These are phyloP conservation scores for Flaveria linearis DNA, from an alignment of 129 eudicot species.

Conservation along the genomic window DNA sequence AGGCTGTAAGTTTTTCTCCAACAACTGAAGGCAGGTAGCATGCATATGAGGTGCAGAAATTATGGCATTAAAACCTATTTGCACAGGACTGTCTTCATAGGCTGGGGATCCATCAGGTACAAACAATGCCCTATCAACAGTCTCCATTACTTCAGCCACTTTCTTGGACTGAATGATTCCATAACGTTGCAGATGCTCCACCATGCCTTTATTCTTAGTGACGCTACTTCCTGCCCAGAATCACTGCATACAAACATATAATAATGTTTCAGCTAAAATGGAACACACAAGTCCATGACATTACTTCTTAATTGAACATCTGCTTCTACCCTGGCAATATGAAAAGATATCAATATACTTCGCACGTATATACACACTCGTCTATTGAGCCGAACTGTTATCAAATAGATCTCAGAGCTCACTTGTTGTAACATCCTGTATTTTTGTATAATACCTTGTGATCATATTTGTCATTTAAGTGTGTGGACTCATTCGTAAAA, in stretches of 20 bases:
- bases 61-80: slow-evolving; percentile 88
- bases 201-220: slow-evolving; percentile 65
- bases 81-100: slow-evolving; percentile 85
- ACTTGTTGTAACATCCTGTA: too few species aligned
- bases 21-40: slow-evolving; percentile 86
- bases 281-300: slow-evolving; percentile 11
- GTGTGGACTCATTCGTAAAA: too few species aligned
- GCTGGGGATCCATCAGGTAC: slow-evolving; percentile 82
- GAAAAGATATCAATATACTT: background rate
- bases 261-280: slow-evolving; percentile 11
- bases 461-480: too few species aligned
- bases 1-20: slow-evolving; percentile 82
- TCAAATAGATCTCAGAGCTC: background rate
- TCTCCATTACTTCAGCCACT: slow-evolving; percentile 87
- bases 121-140: slow-evolving; percentile 86
- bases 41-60: slow-evolving; percentile 99
- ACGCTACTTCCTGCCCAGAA: slow-evolving; percentile 55
- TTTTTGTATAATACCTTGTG: too few species aligned
- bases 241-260: slow-evolving; percentile 55
- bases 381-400: background rate
- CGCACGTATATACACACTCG: background rate
- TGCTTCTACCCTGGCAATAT: background rate
- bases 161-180: slow-evolving; percentile 71
- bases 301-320: slow-evolving; percentile 14
- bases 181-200: slow-evolving; percentile 59